Percentiles rank a stretch among this genome's conserved stretches.
Conservation (phyloP, 345 rosid genomes). For the Eucalyptus cloeziana region DNA sequence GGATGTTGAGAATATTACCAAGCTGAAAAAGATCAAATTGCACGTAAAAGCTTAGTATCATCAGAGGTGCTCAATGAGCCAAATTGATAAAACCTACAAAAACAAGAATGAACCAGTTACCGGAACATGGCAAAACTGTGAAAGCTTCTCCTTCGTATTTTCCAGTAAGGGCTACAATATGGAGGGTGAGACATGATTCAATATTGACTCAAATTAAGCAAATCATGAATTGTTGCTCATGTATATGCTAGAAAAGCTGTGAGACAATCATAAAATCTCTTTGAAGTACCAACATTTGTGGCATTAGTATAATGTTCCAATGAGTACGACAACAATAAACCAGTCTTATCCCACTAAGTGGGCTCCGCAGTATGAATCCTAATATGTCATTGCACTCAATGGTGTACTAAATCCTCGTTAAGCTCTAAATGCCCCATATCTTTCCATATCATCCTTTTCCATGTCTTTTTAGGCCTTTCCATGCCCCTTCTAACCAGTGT, state of each 20-base stretch:
- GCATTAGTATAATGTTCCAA: neutral
- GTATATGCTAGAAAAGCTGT: neutral
- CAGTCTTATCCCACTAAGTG: neutral
- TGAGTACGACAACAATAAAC: neutral
- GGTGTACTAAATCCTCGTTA: neutral
- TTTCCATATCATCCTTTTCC: neutral
- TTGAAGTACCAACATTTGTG: neutral
- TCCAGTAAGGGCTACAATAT: conserved; percentile 63
- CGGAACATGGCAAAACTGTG: conserved; percentile 96
- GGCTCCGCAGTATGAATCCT: neutral
- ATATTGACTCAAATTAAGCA: neutral
- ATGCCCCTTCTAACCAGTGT: neutral
- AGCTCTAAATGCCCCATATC: neutral
- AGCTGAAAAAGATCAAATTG: conserved; percentile 19
- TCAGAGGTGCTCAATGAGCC: neutral
- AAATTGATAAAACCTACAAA: neutral
- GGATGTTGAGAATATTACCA: conserved; percentile 73
- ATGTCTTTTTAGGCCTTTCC: neutral
- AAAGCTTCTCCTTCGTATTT: conserved; percentile 73
- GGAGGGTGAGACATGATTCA: neutral
- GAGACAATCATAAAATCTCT: neutral
- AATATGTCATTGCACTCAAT: neutral
- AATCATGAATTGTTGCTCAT: neutral
- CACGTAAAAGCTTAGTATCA: neutral
- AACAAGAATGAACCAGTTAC: conserved; percentile 27